Base-by-base conservation (phyloP, 2,329 filamentous ascomycete species). In the Epichloe hybrida region DNA sequence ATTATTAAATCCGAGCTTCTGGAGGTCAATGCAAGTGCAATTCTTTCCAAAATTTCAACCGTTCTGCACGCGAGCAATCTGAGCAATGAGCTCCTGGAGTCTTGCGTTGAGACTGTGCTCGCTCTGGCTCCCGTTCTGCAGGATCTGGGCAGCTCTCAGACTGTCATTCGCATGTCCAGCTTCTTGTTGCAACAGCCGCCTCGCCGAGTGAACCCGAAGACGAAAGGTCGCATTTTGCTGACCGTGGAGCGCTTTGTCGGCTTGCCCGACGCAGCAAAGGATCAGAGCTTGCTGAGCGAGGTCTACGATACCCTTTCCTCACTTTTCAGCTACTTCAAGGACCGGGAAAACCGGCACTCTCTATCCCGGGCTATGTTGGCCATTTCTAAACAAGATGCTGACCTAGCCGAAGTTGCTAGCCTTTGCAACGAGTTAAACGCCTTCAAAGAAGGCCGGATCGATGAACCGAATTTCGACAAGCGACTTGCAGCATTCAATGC, bases 241-340 rank as follows among this genome's bases (percentile, higher is more conserved):
- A 87, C 95, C 48, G 69, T 97, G 17, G 81, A 93, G 62, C 80
- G 84, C 54, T 94, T 96, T 56, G 75, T 95, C 43, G 80, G 81
- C 8, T 70, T 86, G 2, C 74, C 85, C 46, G 60, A 67, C 5
- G 72, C 63, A 2, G 57, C 56, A 13, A 60, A 66, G 49, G 62
- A 68, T 36, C 57, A 75, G 23, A 46, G 48, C 11, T 68, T 91
- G 15, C 79, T 79, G 46, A 69, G 75, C 43, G 74, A 77, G 37
- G 79, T 94, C 0, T 95, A 86, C 62, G 73, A 80, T 44, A 87
- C 87, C 0, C 69, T 93, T 9, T 84, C 86, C 4, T 83, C 86
- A 0, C 76, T 97, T 36, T 97, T 95, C 62, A 86, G 88, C 50
- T 95, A 90, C 63, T 91, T 97, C 71, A 87, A 83, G 58, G 90